A percentile compares a stretch with the other conserved stretches of the same genome.
phyloP scores from a whole-genome alignment of 306 rosid genomes.

The Fragaria iinumae region DNA sequence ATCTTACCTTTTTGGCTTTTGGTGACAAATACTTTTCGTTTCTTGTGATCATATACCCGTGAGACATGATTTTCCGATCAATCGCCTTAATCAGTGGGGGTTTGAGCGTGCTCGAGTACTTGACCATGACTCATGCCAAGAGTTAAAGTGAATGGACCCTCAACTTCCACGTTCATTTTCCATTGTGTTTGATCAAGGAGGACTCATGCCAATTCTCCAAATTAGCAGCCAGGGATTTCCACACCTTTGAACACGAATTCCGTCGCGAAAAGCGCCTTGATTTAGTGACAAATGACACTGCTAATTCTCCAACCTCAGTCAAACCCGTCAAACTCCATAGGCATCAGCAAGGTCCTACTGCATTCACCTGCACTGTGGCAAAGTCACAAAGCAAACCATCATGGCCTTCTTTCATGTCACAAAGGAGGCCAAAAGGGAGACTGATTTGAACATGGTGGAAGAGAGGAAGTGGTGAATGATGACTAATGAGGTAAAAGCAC shows the following conservation, averaged over 20 bases:
- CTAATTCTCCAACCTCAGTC: constrained; percentile 7
- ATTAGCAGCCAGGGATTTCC: background rate
- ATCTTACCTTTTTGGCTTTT: background rate
- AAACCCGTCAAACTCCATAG: background rate
- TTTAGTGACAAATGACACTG: background rate
- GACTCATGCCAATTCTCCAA: constrained; percentile 3
- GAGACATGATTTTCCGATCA: constrained; percentile 1
- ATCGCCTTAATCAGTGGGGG: constrained; percentile 15
- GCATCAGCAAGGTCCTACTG: background rate
- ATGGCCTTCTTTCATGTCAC: background rate
- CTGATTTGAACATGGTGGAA: background rate
- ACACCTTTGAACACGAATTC: background rate
- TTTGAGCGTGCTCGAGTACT: background rate
- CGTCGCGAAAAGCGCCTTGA: constrained; percentile 6
- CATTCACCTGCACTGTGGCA: background rate
- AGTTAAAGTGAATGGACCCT: background rate
- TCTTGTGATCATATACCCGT: background rate
- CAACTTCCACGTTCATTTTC: background rate
- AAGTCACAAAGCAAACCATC: background rate
- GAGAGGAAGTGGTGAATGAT: background rate
- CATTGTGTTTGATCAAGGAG: background rate
- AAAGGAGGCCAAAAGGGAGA: background rate
- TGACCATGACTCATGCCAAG: background rate
- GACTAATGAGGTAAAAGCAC: background rate
- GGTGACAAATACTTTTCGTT: background rate